phyloP scores from a whole-genome alignment of 1,139 yeast species.

The Suhomyces ambrosiae region DNA sequence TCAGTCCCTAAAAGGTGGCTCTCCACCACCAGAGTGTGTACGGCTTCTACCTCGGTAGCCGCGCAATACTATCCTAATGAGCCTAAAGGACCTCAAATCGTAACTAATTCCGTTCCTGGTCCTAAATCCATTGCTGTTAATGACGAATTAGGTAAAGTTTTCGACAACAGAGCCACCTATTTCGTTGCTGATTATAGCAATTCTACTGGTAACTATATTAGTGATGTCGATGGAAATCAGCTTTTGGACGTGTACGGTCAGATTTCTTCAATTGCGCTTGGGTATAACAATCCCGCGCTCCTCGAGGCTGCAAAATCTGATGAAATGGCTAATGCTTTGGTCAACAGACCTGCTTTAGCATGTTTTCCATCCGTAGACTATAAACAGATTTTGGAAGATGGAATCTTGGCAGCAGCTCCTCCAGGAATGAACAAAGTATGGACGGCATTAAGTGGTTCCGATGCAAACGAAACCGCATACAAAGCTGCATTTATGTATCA shows the following conservation, averaged over 20 bases:
- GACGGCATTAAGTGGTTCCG: slow-evolving; percentile 74
- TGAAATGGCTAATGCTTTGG: slow-evolving; percentile 66
- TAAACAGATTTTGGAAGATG: slow-evolving; percentile 50
- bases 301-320: slow-evolving; percentile 61
- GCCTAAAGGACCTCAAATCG: slow-evolving; percentile 53
- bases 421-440: slow-evolving; percentile 65
- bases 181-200: slow-evolving; percentile 67
- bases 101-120: slow-evolving; percentile 58
- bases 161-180: slow-evolving; percentile 70
- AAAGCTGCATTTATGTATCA: slow-evolving; percentile 80
- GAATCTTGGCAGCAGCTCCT: slow-evolving; percentile 69
- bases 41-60: slow-evolving; percentile 18
- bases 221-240: slow-evolving; percentile 70
- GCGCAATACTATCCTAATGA: slow-evolving; percentile 50
- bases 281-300: slow-evolving; percentile 75
- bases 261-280: slow-evolving; percentile 73
- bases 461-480: slow-evolving; percentile 76
- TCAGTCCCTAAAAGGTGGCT: neutral
- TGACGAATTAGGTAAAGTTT: slow-evolving; percentile 53
- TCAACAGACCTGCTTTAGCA: slow-evolving; percentile 75
- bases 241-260: slow-evolving; percentile 70
- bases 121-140: slow-evolving; percentile 54
- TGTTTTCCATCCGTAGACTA: slow-evolving; percentile 68
- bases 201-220: slow-evolving; percentile 69
- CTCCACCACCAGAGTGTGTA: neutral